These are phyloP conservation scores for Irpex sp. DNA, from an alignment of 1,284 basidiomycete genomes.

Conservation along the genomic window DNA sequence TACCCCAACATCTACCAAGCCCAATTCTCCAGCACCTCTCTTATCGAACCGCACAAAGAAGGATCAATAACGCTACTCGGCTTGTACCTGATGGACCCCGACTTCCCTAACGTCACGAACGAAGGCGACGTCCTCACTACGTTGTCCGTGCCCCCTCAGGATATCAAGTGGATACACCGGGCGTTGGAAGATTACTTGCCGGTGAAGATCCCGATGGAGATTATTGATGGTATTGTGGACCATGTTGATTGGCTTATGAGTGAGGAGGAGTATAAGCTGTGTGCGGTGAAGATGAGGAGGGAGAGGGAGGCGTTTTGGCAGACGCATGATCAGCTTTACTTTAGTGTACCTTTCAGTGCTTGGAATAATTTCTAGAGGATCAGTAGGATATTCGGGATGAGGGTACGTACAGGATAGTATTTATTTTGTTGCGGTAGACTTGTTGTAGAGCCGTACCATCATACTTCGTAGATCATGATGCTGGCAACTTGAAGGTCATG, in stretches of 20 bases:
- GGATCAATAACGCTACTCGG: constrained; percentile 37
- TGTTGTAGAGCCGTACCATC: too few relatives aligned
- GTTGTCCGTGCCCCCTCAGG: constrained; percentile 41
- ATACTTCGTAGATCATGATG: too few relatives aligned
- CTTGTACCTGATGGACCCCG: constrained; percentile 46
- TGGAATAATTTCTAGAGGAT: constrained; percentile 23
- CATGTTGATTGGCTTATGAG: constrained; percentile 36
- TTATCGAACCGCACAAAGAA: constrained; percentile 31
- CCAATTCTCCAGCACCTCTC: constrained; percentile 31
- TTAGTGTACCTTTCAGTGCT: constrained; percentile 46
- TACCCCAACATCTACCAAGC: constrained; percentile 58
- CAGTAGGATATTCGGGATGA: too few relatives aligned
- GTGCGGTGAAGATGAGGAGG: constrained; percentile 29
- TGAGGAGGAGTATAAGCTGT: constrained; percentile 33
- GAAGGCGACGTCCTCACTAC: constrained; percentile 30
- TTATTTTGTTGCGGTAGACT: too few relatives aligned
- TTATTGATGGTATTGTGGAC: constrained; percentile 39
- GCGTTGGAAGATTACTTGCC: constrained; percentile 33
- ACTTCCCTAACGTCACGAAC: constrained; percentile 22
- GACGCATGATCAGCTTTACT: constrained; percentile 39
- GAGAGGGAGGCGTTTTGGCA: constrained; percentile 34
- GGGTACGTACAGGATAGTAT: too few relatives aligned
- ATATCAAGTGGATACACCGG: constrained; percentile 37
- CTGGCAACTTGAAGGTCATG: neutral
- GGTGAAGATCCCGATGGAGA: constrained; percentile 36